Evolutionary conservation across 345 rosid species (phyloP).

Genomic region (Leavenworthia alabamica): DNA sequence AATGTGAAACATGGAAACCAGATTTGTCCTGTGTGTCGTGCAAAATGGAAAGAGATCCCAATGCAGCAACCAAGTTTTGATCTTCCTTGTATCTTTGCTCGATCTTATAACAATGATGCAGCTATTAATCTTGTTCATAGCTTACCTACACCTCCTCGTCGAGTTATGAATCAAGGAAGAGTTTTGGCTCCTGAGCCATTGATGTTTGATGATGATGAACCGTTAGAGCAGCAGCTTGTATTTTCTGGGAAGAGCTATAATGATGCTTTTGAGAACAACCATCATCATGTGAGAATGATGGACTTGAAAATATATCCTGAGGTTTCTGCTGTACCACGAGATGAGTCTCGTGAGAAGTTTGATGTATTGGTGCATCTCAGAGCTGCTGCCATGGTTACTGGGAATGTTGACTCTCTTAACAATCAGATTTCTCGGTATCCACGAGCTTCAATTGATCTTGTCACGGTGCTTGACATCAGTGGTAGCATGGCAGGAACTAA

Average conservation of each 20-base stretch:
- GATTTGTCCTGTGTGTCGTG: constrained; percentile 84
- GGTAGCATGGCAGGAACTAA: constrained; percentile 99
- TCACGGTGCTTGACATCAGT: constrained; percentile 88
- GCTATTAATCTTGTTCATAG: constrained; percentile 46
- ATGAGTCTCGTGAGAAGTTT: constrained; percentile 51
- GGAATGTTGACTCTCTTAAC: constrained; percentile 30
- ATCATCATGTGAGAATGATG: constrained; percentile 33
- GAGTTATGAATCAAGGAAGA: constrained; percentile 52
- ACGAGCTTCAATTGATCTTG: constrained; percentile 79
- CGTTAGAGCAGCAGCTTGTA: constrained; percentile 46
- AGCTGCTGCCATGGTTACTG: constrained; percentile 45
- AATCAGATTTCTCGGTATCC: constrained; percentile 43
- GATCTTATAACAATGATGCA: constrained; percentile 43
- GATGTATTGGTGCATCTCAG: constrained; percentile 70
- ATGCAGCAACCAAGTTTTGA: constrained; percentile 59
- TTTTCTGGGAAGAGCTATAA: constrained; percentile 34
- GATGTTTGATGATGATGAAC: constrained; percentile 67
- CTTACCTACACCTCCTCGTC: constrained; percentile 49
- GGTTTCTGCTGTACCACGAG: constrained; percentile 55
- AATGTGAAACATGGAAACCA: constrained; percentile 80
- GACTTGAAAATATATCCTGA: constrained; percentile 64
- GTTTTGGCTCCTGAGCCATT: constrained; percentile 63
- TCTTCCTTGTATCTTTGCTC: constrained; percentile 35
- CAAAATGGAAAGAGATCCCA: constrained; percentile 89
- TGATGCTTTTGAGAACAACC: constrained; percentile 23